Evolutionary conservation across 2,329 filamentous ascomycete species (phyloP).

Genomic region (Trichoderma cornu-damae): DNA sequence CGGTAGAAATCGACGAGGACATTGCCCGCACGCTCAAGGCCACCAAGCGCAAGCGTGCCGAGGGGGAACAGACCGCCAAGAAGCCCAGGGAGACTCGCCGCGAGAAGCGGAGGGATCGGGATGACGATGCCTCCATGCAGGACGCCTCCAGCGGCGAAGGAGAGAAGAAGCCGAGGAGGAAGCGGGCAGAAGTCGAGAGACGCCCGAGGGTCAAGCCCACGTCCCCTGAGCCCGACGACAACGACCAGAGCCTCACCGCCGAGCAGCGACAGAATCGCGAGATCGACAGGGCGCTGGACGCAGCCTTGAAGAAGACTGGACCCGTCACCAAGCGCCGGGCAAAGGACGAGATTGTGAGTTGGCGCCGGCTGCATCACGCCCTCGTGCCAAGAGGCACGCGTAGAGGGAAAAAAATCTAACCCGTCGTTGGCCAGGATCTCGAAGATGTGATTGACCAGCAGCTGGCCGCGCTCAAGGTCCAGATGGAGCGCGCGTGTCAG

Average conservation of each 20-base stretch:
- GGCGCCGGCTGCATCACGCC: not conserved
- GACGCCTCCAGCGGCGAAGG: constrained; percentile 44
- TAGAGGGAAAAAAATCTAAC: not conserved
- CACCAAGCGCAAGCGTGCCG: constrained; percentile 59
- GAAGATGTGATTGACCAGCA: constrained; percentile 87
- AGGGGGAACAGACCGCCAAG: constrained; percentile 55
- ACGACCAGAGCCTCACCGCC: constrained; percentile 74
- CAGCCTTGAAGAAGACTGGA: constrained; percentile 73
- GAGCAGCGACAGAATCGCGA: constrained; percentile 80
- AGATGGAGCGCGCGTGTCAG: constrained; percentile 87
- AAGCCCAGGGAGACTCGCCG: constrained; percentile 71
- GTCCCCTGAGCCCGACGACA: constrained; percentile 58
- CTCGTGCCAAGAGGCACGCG: not conserved
- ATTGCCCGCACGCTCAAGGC: constrained; percentile 59
- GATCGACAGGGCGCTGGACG: constrained; percentile 81
- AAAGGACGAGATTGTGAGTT: constrained; percentile 77
- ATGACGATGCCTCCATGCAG: constrained; percentile 45
- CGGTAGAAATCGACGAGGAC: constrained; percentile 63
- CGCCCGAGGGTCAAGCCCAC: constrained; percentile 42
- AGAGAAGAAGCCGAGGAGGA: constrained; percentile 43
- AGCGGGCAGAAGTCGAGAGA: constrained; percentile 45
- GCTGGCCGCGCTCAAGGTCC: constrained; percentile 78
- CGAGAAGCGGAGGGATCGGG: constrained; percentile 53
- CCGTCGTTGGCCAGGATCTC: constrained; percentile 58
- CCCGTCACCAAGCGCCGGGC: constrained; percentile 60